Base-by-base conservation (phyloP, 371 early-diverging fungal genomes). In the Actinomucor elegans region DNA sequence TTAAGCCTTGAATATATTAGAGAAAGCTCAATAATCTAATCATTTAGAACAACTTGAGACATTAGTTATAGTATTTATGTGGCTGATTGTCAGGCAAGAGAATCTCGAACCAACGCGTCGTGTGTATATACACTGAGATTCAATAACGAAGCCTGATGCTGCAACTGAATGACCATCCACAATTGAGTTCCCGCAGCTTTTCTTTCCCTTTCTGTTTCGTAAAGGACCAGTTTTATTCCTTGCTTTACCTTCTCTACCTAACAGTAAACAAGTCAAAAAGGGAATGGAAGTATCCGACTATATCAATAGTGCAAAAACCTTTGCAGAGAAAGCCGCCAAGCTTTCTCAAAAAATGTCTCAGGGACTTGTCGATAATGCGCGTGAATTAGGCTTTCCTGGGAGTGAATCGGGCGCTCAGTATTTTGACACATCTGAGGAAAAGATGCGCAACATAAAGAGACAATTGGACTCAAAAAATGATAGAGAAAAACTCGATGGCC, bases 401-500 rank as follows among this genome's bases (percentile, higher is more conserved):
- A 67, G 81, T 28, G 84, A 84, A 40, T 77, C 81, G 44, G 76
- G 80, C 15, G 85, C 87, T 0, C 89, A 92, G 50, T 85, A 91
- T 58, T 94, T 90, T 69, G 95, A 94, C 49, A 89, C 89, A 2
- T 85, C 90, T 29, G 94, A 94, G 51, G 92, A 85, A 55, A 86
- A 89, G 67, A 80, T 91, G 71, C 69, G 80, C 31, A 89, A 91
- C 55, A 90, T 94, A 47, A 76, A 81, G 31, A 71, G 83, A 36
- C 79, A 87, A 52, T 75, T 97, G 55, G 89, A 89, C 58, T 87
- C 94, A 12, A 87, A 86, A 64, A 85, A 88, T 48, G 95, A 95
- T 65, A 81, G 91, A 71, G 96, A 97, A 50, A 94, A 94, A 60
- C 73, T 97, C 44, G 92, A 90, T 64, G 97, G 89, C 6, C 64